phyloP scores from a whole-genome alignment of 352 stramenopile species.

The Achlya hypogyna region DNA sequence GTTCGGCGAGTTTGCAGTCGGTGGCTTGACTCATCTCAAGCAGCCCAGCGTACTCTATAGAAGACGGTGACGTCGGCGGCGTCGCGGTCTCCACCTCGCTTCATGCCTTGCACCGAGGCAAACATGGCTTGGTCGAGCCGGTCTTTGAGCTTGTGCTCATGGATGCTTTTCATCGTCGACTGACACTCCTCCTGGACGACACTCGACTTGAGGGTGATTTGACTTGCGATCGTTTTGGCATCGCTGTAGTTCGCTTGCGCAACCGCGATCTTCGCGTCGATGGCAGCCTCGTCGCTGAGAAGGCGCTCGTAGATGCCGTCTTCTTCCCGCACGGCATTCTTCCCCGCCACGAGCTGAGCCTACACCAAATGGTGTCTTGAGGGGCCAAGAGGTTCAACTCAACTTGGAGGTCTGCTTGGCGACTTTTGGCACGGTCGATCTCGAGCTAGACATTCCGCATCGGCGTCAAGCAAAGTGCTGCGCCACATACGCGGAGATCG shows the following conservation, averaged over 20 bases:
- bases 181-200: conserved; percentile 3
- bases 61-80: too few relatives aligned
- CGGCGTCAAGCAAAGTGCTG: too few relatives aligned
- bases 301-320: conserved; percentile 15
- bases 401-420: conserved; percentile 3
- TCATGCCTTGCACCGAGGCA: conserved; percentile 21
- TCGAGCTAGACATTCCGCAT: too few relatives aligned
- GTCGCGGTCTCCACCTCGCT: too few relatives aligned
- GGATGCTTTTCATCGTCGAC: conserved; percentile 24
- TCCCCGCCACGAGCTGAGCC: not conserved
- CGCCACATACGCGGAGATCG: not conserved
- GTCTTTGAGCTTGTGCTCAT: conserved; percentile 34
- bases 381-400: not conserved
- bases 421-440: not conserved
- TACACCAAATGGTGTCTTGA: not conserved
- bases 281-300: conserved; percentile 2
- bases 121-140: conserved; percentile 28
- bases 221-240: not conserved
- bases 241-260: not conserved
- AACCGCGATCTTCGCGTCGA: not conserved
- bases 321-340: not conserved
- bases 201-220: not conserved
- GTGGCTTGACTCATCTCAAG: not conserved
- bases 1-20: not conserved
- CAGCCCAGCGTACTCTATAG: not conserved